Base-by-base conservation (phyloP, 1,284 basidiomycete genomes). In the Sanghuangporus weigelae region DNA sequence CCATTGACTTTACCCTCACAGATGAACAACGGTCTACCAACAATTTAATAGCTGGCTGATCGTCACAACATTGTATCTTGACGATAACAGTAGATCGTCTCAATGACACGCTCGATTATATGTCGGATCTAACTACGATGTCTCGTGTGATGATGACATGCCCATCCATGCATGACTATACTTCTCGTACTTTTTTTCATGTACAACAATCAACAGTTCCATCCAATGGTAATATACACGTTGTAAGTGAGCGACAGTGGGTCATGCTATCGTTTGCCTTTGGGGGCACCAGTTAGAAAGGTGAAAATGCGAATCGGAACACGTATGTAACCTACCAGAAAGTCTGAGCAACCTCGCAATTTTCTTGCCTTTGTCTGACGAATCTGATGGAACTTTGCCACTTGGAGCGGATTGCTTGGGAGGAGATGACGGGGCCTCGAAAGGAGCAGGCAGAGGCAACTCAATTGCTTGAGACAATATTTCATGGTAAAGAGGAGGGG, bases 341-440 rank as follows among this genome's bases (percentile, higher is more conserved):
- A 79, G 70, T 81, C 81, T 90, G 48, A 92, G 71, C 86, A 88
- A 90, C 70, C 90, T 91, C 3, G 89, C 86, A 65, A 89, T 76
- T 76, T 91, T 90, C 73, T 81, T 84, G 63, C 80, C 81, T 21
- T 72, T 61, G 5, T 63, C 26, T 4, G 64, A 63, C 21, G 68
- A 63, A 21, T 71, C 53, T 1, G 74, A 66, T 21, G 73, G 67
- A 39, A 73, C 68, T 36, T 68, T 65, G 40, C 70, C 57, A 54
- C 67, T 69, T 4, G 63, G n/a, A 23, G 67, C 44, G 16, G 63
- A 57, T 11, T 64, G 53, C 11, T 11, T 10, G 49, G 55, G 51
- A 21, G 55, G 5, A 7, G 31, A 19, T 11, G 48, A n/a, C 38
- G 39, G 19, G 11, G 31, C 23, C 67, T 64, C 31, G 62, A 66